Evolutionary conservation across 306 rosid genomes (phyloP).

Genomic region (Senna siamea): DNA sequence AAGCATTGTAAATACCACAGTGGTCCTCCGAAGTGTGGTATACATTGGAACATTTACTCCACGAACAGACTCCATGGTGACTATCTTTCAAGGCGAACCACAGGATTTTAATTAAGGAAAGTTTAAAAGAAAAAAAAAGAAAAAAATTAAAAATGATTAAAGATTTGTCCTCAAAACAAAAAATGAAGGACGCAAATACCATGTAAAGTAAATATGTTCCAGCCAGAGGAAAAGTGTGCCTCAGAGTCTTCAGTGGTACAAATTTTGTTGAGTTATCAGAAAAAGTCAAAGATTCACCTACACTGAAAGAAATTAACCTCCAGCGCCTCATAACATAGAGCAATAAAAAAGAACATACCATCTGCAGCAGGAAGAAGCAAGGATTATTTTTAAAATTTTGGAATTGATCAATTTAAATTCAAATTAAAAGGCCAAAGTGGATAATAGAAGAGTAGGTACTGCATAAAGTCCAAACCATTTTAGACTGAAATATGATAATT

Average conservation of each 20-base stretch:
- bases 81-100: slow-evolving; percentile 70
- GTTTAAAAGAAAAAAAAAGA: slow-evolving; percentile 11
- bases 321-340: slow-evolving; percentile 65
- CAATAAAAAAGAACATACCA: slow-evolving; percentile 72
- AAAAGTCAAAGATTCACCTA: slow-evolving; percentile 45
- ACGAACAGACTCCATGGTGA: slow-evolving; percentile 84
- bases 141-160: slow-evolving; percentile 11
- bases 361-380: slow-evolving; percentile 56
- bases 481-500: not conserved
- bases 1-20: slow-evolving; percentile 82
- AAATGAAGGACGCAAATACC: slow-evolving; percentile 46
- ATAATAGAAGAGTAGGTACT: not conserved
- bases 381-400: not conserved
- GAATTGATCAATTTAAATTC: not conserved
- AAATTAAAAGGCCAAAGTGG: slow-evolving; percentile 31
- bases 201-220: slow-evolving; percentile 85
- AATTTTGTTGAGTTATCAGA: slow-evolving; percentile 48
- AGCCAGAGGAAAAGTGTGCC: slow-evolving; percentile 66
- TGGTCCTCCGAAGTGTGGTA: slow-evolving; percentile 85
- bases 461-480: not conserved
- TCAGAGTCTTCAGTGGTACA: slow-evolving; percentile 68
- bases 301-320: slow-evolving; percentile 69
- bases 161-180: not conserved
- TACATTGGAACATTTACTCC: slow-evolving; percentile 98
- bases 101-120: slow-evolving; percentile 29